A percentile compares a stretch with the other conserved stretches of the same genome.
phyloP scores from a whole-genome alignment of 306 rosid species.

The Quillaja saponaria region DNA sequence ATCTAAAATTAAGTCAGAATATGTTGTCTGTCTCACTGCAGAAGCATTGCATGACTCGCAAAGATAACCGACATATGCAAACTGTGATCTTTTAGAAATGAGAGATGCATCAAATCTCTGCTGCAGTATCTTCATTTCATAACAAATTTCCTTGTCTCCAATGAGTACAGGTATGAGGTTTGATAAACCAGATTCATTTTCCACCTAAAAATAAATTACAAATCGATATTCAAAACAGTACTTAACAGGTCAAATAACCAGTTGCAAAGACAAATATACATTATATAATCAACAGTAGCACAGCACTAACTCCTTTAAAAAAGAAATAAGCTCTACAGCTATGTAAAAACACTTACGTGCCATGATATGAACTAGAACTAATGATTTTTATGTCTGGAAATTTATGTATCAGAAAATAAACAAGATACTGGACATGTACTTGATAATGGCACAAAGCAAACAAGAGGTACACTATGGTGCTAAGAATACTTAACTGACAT shows the following conservation, averaged over 20 bases:
- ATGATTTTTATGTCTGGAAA: slow-evolving; percentile 6
- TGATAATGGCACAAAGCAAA: background rate
- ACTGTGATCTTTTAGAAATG: slow-evolving; percentile 39
- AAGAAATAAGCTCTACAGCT: background rate
- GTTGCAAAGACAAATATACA: no score
- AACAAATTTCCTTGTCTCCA: slow-evolving; percentile 76
- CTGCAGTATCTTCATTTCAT: slow-evolving; percentile 67
- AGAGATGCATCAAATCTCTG: slow-evolving; percentile 51
- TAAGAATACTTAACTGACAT: slow-evolving; percentile 13
- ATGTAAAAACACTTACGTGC: slow-evolving; percentile 5
- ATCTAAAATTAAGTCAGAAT: slow-evolving; percentile 74
- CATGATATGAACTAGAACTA: background rate
- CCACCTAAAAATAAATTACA: slow-evolving; percentile 58
- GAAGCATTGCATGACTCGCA: slow-evolving; percentile 57
- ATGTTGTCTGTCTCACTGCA: slow-evolving; percentile 45
- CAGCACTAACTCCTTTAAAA: background rate
- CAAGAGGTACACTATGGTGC: background rate
- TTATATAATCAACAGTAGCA: background rate
- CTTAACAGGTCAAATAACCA: slow-evolving; percentile 6
- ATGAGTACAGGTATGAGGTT: slow-evolving; percentile 85
- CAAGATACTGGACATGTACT: background rate
- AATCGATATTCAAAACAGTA: no score
- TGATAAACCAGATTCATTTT: slow-evolving; percentile 92
- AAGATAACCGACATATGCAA: slow-evolving; percentile 41
- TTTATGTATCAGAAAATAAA: background rate